Evolutionary conservation across 768 basidiomycete genomes (phyloP).

Genomic region (Hemileccinum rubropunctum): DNA sequence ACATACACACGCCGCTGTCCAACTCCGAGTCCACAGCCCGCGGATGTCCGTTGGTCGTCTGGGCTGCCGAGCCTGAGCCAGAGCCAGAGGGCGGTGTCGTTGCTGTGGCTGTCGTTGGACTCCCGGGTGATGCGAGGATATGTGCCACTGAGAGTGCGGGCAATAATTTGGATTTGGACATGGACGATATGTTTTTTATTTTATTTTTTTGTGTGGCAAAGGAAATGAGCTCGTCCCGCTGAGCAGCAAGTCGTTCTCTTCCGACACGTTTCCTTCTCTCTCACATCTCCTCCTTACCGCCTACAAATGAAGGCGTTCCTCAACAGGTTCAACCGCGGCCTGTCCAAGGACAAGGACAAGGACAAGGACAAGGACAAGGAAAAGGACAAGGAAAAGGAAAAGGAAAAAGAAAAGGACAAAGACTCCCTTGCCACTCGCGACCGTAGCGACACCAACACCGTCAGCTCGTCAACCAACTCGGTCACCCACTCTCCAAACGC

Average conservation of each 20-base stretch:
- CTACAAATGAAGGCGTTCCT: conserved; percentile 77
- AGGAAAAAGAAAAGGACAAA: conserved; percentile 26
- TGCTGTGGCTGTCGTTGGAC: conserved; percentile 58
- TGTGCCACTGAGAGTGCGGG: too few species aligned
- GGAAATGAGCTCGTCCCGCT: conserved; percentile 24
- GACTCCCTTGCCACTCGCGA: conserved; percentile 27
- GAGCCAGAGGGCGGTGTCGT: too few species aligned
- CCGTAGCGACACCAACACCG: conserved; percentile 33
- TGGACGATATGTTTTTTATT: too few species aligned
- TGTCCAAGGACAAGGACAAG: conserved; percentile 34
- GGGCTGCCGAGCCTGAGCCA: too few species aligned
- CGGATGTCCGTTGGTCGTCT: conserved; percentile 34
- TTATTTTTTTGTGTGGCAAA: conserved; percentile 1
- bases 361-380: conserved; percentile 53
- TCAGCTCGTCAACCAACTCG: conserved; percentile 27
- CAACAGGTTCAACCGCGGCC: conserved; percentile 66
- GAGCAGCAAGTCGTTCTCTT: conserved; percentile 10
- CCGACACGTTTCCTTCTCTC: conserved; percentile 9
- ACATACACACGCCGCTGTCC: conserved; percentile 68
- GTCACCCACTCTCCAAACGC: conserved; percentile 22
- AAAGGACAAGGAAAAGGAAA: conserved; percentile 44
- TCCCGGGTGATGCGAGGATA: conserved; percentile 54
- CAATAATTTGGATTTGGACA: too few species aligned
- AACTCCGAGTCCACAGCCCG: conserved; percentile 73
- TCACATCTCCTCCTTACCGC: conserved; percentile 21